Base-by-base conservation (phyloP, 164 flowering plant genomes). In the Sedum album region DNA sequence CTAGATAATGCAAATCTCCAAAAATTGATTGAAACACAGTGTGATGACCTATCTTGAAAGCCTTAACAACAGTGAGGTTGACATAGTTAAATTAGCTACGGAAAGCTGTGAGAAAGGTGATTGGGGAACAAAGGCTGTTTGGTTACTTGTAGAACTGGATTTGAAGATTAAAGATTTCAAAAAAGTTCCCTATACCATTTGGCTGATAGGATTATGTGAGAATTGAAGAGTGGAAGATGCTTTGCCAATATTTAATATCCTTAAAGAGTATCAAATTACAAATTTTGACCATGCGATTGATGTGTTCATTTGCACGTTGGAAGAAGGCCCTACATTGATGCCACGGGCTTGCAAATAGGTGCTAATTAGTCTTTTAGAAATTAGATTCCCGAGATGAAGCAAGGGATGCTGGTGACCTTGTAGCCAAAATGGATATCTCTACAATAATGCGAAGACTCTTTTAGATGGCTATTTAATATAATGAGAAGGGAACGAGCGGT, bases 181-280 rank as follows among this genome's bases (percentile, higher is more conserved):
- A 68, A 66, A 79, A 65, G 81, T 77, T 28, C 92, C 87, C 60
- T 91, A 68, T n/a, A n/a, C n/a, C n/a, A n/a, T n/a, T n/a, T n/a
- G n/a, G n/a, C n/a, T n/a, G n/a, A n/a, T n/a, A n/a, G 96, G 93
- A 38, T 74, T 89, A 46, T 86, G 94, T 69, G 82, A 76, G 64
- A 82, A 76, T 17, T 70, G 77, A 17, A 80, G 68, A 71, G 35
- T 79, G 17, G 78, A 83, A 31, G 86, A 85, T 60, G 97, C 98
- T 51, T 62, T 85, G 38, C 78, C 75, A 66, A 75, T 91, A 20
- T 89, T 86, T 66, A 65, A 64, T 17, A 64, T 85, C 68, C 92
- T 93, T 55, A 61, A 65, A 68, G 85, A 84, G 66, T 73, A 30
- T 49, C 68, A 75, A 26, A 66, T 85, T 38, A 70, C 36, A 63